Percentiles rank a stretch among this genome's conserved stretches.
These are phyloP conservation scores for Conticribra guillardii DNA, from an alignment of 108 stramenopile genomes.

Conservation along the genomic window DNA sequence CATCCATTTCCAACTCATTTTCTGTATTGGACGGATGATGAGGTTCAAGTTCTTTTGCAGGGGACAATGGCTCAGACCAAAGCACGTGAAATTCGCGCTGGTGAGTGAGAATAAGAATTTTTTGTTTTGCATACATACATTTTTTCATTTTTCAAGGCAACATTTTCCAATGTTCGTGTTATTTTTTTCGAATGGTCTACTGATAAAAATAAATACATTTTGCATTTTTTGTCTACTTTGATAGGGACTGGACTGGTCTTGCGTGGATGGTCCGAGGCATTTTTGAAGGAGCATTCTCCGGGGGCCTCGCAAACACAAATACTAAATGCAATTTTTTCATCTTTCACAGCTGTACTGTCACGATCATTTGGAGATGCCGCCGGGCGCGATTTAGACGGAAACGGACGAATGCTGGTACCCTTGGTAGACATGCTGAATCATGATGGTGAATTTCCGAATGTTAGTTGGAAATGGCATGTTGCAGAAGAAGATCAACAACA, in stretches of 20 bases:
- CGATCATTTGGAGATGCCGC: constrained; percentile 47
- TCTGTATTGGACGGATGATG: constrained; percentile 50
- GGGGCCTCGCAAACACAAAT: constrained; percentile 24
- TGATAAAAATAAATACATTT: too few species aligned
- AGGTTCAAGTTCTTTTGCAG: constrained; percentile 29
- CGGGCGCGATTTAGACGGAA: constrained; percentile 39
- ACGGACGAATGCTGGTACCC: constrained; percentile 48
- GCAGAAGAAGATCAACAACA: constrained; percentile 24
- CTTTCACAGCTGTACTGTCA: constrained; percentile 42
- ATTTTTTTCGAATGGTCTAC: too few species aligned
- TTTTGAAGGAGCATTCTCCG: constrained; percentile 34
- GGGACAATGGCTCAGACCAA: constrained; percentile 49
- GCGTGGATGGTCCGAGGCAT: constrained; percentile 44
- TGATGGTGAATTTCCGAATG: constrained; percentile 46
- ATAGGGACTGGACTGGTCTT: constrained; percentile 23
- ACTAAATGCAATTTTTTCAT: constrained; percentile 39
- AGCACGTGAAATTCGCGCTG: constrained; percentile 45
- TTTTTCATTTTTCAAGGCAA: too few species aligned
- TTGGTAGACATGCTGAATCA: constrained; percentile 54
- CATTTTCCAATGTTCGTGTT: neutral
- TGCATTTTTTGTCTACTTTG: neutral
- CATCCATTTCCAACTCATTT: constrained; percentile 54
- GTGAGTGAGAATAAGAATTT: too few species aligned
- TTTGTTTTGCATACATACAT: too few species aligned
- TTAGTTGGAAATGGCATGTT: constrained; percentile 48